Evolutionary conservation across 2,329 filamentous ascomycete species (phyloP).

Genomic region (Hymenoscyphus albidus): DNA sequence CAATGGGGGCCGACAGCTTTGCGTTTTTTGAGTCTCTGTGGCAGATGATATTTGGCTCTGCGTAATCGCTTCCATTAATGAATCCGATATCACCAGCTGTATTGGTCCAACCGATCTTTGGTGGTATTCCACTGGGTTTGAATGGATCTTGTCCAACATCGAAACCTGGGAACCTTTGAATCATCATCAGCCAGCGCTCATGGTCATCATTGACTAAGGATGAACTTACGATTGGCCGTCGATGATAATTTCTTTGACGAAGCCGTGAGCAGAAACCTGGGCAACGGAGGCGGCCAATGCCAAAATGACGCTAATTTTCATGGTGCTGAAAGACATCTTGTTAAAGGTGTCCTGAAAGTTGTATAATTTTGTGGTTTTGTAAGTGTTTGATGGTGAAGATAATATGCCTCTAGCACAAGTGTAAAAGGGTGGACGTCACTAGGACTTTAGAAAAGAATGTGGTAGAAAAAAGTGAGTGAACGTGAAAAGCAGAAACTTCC

Average conservation of each 20-base stretch:
- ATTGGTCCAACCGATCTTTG: conserved; percentile 40
- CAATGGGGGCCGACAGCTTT: conserved; percentile 39
- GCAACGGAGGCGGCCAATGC: conserved; percentile 35
- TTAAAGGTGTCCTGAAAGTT: background rate
- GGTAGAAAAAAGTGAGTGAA: background rate
- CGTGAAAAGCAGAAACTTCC: background rate
- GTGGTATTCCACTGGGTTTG: conserved; percentile 23
- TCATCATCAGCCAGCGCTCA: background rate
- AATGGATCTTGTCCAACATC: conserved; percentile 22
- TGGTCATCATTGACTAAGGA: background rate
- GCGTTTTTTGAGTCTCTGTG: conserved; percentile 42
- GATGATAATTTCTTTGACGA: conserved; percentile 41
- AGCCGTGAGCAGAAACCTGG: conserved; percentile 44
- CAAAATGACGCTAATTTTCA: conserved; percentile 18
- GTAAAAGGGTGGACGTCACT: conserved; percentile 1
- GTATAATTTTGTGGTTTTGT: conserved; percentile 3
- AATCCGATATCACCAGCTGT: conserved; percentile 44
- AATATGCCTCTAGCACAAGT: conserved; percentile 3
- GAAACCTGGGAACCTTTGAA: conserved; percentile 33
- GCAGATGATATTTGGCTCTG: conserved; percentile 45
- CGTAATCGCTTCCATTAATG: conserved; percentile 45
- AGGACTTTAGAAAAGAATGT: conserved; percentile 3
- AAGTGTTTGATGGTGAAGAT: background rate
- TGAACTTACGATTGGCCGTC: conserved; percentile 35
- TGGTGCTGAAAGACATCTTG: conserved; percentile 22